phyloP scores from a whole-genome alignment of 2,329 filamentous ascomycete species.

The Botryosphaeria dothidea region DNA sequence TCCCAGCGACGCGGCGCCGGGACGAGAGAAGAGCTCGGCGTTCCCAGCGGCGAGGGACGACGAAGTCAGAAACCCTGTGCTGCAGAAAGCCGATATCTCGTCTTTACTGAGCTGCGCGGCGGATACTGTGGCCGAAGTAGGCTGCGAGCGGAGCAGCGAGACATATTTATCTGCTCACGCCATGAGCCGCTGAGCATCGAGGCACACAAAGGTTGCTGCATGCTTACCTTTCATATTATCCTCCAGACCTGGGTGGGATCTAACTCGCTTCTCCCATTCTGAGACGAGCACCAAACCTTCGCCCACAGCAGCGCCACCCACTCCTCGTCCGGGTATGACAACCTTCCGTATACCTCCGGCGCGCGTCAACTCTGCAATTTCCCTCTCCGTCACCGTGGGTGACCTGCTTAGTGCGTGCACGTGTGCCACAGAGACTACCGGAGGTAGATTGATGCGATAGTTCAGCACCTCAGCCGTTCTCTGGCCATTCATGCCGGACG shows the following conservation, averaged over 20 bases:
- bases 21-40: slow-evolving; percentile 45
- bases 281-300: slow-evolving; percentile 64
- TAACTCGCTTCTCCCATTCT: slow-evolving; percentile 53
- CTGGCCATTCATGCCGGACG: slow-evolving; percentile 63
- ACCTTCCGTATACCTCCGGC: slow-evolving; percentile 62
- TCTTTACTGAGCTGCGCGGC: slow-evolving; percentile 42
- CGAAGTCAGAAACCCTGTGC: slow-evolving; percentile 67
- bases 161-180: slow-evolving; percentile 49
- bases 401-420: slow-evolving; percentile 63
- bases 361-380: slow-evolving; percentile 62
- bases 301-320: slow-evolving; percentile 58
- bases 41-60: slow-evolving; percentile 39
- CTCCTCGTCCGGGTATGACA: slow-evolving; percentile 61
- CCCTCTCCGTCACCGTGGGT: slow-evolving; percentile 66
- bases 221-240: slow-evolving; percentile 41
- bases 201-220: not conserved
- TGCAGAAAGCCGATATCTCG: slow-evolving; percentile 61
- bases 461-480: slow-evolving; percentile 65
- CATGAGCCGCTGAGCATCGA: not conserved
- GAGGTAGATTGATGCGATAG: slow-evolving; percentile 60
- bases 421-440: slow-evolving; percentile 66
- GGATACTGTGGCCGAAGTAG: slow-evolving; percentile 47
- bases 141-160: slow-evolving; percentile 53
- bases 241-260: slow-evolving; percentile 34
- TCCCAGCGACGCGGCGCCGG: slow-evolving; percentile 43